Evolutionary conservation across 441 rosid genomes (phyloP).

Genomic region (Adansonia grandidieri): DNA sequence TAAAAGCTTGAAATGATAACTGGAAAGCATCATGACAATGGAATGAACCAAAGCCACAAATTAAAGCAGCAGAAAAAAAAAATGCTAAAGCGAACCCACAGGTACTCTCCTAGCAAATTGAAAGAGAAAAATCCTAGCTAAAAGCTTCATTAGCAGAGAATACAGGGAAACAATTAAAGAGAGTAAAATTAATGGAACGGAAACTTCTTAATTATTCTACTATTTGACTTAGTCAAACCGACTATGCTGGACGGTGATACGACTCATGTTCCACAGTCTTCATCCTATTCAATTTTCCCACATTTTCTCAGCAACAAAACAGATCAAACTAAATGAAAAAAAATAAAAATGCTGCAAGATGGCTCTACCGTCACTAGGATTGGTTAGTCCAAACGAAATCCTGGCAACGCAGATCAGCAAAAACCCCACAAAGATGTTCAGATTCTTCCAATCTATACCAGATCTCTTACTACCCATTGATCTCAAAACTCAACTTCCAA

Average conservation of each 20-base stretch:
- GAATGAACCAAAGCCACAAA: conserved; percentile 17
- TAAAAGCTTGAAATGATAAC: conserved; percentile 30
- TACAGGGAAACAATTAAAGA: background rate
- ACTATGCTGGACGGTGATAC: background rate
- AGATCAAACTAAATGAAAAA: background rate
- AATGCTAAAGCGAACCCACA: background rate
- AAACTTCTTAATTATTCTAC: background rate
- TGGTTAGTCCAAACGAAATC: conserved; percentile 65
- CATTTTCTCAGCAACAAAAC: conserved; percentile 33
- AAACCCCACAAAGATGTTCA: conserved; percentile 58
- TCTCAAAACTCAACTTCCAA: conserved; percentile 32
- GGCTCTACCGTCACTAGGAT: conserved; percentile 75
- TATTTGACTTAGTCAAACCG: conserved; percentile 18
- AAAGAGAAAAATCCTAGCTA: background rate
- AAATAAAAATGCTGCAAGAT: conserved; percentile 16
- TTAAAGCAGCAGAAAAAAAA: background rate
- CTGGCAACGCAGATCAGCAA: conserved; percentile 59
- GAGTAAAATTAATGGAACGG: background rate
- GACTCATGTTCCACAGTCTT: background rate
- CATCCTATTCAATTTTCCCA: conserved; percentile 21
- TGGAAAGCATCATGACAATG: conserved; percentile 14
- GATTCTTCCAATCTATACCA: conserved; percentile 37
- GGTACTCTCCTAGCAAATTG: background rate
- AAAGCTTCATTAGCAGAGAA: conserved; percentile 6
- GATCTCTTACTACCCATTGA: conserved; percentile 69